These are phyloP conservation scores for Geotrichum histeridarum DNA, from an alignment of 1,139 yeast genomes.

Conservation along the genomic window DNA sequence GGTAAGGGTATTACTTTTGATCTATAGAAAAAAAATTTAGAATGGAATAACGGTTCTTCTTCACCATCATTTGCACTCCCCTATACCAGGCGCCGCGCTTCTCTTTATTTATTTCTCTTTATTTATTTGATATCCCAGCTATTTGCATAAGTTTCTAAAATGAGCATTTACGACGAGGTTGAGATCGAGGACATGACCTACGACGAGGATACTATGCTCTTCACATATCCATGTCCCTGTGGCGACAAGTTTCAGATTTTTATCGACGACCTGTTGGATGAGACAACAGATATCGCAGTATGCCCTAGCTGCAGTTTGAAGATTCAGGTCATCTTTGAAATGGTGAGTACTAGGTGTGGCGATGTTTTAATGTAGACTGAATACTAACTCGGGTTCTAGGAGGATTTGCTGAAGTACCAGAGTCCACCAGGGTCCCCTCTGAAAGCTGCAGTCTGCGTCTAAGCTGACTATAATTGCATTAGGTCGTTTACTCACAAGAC, in stretches of 20 bases:
- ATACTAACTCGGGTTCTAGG: constrained; percentile 1
- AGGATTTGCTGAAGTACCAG: constrained; percentile 12
- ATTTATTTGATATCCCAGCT: not conserved
- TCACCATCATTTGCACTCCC: not conserved
- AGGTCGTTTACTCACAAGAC: too few relatives aligned
- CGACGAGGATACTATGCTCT: constrained; percentile 72
- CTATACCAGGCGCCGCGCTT: not conserved
- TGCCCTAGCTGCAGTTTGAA: constrained; percentile 94
- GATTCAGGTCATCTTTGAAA: constrained; percentile 85
- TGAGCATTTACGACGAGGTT: constrained; percentile 80
- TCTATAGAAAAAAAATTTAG: not conserved
- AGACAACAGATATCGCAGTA: constrained; percentile 84
- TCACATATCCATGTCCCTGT: constrained; percentile 97
- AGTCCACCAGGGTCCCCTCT: not conserved
- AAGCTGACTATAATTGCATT: too few relatives aligned
- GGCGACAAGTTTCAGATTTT: constrained; percentile 90
- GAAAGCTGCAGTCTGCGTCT: too few relatives aligned
- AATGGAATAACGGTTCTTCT: not conserved
- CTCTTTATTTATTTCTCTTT: not conserved
- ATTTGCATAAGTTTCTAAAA: constrained; percentile 11
- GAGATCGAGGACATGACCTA: constrained; percentile 96
- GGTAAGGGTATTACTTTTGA: not conserved
- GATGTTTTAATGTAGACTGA: not conserved
- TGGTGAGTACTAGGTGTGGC: constrained; percentile 3
- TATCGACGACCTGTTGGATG: constrained; percentile 81